Base-by-base conservation (phyloP, 441 rosid species). In the Euphorbia celastroides region DNA sequence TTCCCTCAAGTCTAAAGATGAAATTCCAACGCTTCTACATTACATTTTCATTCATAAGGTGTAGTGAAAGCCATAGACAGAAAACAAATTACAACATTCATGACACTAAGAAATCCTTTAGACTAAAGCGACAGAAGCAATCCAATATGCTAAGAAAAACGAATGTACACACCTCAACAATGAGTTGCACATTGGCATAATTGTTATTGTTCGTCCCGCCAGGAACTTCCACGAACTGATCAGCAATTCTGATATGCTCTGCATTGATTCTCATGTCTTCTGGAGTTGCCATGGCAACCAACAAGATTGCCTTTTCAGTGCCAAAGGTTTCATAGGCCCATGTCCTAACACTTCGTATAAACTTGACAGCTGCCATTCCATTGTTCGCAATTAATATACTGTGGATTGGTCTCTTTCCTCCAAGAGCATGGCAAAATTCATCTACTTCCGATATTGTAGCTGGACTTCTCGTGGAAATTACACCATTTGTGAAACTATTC, bases 141-240 rank as follows among this genome's bases (percentile, higher is more conserved):
- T 16, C 34, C 8, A 23, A 66, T 57, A 60, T 23, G 55, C 31
- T 57, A 5, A 59, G 28, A 50, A 50, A n/a, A n/a, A 48, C 42
- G 57, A 30, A 41, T 50, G 55, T n/a, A 75, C 88, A 56, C 63
- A 93, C 99, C 98, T 96, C 99, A 25, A 92, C 88, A 63, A 96
- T 96, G 74, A 96, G 99, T 80, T 96, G 98, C 77, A 92, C 99
- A 71, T 96, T 96, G 72, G 98, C 99, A 81, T 96, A 96, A 76
- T 96, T 96, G 74, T 96, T 96, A 71, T 96, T 96, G 81, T 96
- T 96, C 10, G 98, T 96, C 72, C 99, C 99, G 36, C 99, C 99
- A n/a, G 99, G 98, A 80, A 96, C 98, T 85, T 96, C 99, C n/a
- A 96, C 99, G 78, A 96, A 96, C 77, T 90, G 99, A 84, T 96